These are phyloP conservation scores for Cladosporium sp. DNA, from an alignment of 2,329 filamentous ascomycete species.

Conservation along the genomic window DNA sequence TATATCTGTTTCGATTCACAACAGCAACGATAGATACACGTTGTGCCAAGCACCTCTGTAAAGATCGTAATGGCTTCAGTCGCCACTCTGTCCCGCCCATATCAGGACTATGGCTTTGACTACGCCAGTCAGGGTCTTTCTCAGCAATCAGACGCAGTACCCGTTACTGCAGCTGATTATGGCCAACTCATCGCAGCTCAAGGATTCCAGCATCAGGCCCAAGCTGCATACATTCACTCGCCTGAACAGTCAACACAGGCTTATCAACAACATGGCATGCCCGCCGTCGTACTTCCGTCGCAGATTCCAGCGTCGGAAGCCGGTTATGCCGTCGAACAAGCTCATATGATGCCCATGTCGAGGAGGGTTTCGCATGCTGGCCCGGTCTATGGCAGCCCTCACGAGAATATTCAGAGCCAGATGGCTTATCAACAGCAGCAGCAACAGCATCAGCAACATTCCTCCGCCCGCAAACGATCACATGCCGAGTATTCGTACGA, in stretches of 20 bases:
- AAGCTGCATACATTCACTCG: constrained; percentile 16
- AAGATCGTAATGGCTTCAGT: constrained; percentile 7
- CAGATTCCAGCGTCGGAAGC: constrained; percentile 32
- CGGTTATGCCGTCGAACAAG: constrained; percentile 30
- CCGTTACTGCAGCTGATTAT: constrained; percentile 24
- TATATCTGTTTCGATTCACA: constrained; percentile 14
- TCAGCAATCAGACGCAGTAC: constrained; percentile 36
- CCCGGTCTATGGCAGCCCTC: constrained; percentile 16
- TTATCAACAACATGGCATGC: constrained; percentile 32
- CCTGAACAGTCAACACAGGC: constrained; percentile 21
- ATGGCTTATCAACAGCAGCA: constrained; percentile 14
- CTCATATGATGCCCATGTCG: constrained; percentile 28
- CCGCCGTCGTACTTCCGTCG: constrained; percentile 30
- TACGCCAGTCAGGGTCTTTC: constrained; percentile 46
- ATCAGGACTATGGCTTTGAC: constrained; percentile 50
- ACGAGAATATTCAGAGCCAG: constrained; percentile 15
- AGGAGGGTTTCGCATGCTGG: constrained; percentile 10
- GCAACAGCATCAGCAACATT: constrained; percentile 18
- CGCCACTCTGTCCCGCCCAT: constrained; percentile 51
- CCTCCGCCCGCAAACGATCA: constrained; percentile 43
- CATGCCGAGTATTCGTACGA: constrained; percentile 44
- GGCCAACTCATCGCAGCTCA: constrained; percentile 31
- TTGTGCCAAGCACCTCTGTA: neutral
- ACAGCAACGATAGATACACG: neutral
- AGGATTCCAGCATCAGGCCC: constrained; percentile 25